A percentile compares a stretch with the other conserved stretches of the same genome.
phyloP scores from a whole-genome alignment of 1,284 basidiomycete species.

The Tilletia horrida region DNA sequence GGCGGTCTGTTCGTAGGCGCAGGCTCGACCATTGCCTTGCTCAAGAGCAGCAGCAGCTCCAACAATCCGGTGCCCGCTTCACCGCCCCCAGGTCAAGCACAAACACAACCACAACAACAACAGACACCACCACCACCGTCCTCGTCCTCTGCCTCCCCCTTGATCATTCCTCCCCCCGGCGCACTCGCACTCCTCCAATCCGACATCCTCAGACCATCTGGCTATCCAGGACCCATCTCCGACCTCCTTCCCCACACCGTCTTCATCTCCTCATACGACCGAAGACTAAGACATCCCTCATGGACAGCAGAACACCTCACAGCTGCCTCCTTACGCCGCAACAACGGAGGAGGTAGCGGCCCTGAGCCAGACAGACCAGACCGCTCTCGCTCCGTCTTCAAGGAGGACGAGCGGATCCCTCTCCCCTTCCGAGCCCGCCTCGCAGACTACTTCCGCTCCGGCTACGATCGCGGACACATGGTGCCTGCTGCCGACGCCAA shows the following conservation, averaged over 20 bases:
- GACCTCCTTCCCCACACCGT: constrained; percentile 76
- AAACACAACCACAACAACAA: not conserved
- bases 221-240: constrained; percentile 69
- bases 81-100: not conserved
- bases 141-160: constrained; percentile 15
- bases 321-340: constrained; percentile 60
- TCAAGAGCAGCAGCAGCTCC: constrained; percentile 21
- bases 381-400: constrained; percentile 66
- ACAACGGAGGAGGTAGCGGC: not conserved
- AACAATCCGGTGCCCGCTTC: not conserved
- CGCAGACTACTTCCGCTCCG: constrained; percentile 75
- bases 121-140: constrained; percentile 17
- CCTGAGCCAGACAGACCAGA: constrained; percentile 67
- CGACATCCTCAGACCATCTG: constrained; percentile 16
- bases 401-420: constrained; percentile 78
- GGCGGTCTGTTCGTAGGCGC: constrained; percentile 70
- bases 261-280: constrained; percentile 85
- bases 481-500: constrained; percentile 94
- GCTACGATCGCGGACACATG: constrained; percentile 98
- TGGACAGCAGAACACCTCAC: constrained; percentile 96
- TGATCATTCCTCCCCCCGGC: constrained; percentile 22
- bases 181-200: constrained; percentile 25
- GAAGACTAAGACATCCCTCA: constrained; percentile 80
- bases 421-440: constrained; percentile 76
- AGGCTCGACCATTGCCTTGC: constrained; percentile 50